Conservation (phyloP, 306 rosid species). For the Prunus kanzakura region DNA sequence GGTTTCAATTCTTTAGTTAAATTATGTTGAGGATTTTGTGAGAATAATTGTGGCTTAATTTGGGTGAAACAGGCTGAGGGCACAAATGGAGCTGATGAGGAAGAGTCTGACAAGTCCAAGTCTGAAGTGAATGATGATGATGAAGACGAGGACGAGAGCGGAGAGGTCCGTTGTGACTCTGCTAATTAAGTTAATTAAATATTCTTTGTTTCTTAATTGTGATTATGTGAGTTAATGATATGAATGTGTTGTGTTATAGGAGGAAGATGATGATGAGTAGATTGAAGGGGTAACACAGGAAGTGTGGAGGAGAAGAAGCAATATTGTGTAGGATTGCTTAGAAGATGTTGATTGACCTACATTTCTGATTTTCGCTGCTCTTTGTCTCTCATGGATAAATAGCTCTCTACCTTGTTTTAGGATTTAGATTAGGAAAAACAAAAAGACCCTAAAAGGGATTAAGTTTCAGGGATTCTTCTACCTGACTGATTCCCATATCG, state of each 20-base stretch:
- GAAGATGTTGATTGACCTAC: conserved; percentile 5
- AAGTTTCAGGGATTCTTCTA: neutral
- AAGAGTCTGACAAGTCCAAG: conserved; percentile 86
- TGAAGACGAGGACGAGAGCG: conserved; percentile 63
- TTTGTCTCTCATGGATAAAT: conserved; percentile 9
- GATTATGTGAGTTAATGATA: neutral
- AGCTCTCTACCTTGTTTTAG: conserved; percentile 19
- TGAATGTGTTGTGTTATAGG: conserved; percentile 14
- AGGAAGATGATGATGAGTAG: conserved; percentile 54
- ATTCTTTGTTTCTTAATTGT: neutral
- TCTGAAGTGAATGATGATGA: conserved; percentile 87
- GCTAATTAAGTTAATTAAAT: neutral
- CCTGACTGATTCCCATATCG: conserved; percentile 9
- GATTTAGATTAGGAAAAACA: conserved; percentile 29
- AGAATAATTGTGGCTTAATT: neutral
- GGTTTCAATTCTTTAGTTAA: neutral
- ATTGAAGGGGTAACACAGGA: neutral
- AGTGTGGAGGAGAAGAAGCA: neutral
- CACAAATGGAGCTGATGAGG: conserved; percentile 49
- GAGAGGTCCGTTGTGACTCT: conserved; percentile 24
- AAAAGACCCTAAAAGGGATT: neutral
- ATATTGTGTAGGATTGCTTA: conserved; percentile 28
- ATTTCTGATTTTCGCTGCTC: conserved; percentile 17
- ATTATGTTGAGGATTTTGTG: neutral
- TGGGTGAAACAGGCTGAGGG: conserved; percentile 52